Conservation (phyloP, 805 yeast species). For the Candida nonsorbophila region DNA sequence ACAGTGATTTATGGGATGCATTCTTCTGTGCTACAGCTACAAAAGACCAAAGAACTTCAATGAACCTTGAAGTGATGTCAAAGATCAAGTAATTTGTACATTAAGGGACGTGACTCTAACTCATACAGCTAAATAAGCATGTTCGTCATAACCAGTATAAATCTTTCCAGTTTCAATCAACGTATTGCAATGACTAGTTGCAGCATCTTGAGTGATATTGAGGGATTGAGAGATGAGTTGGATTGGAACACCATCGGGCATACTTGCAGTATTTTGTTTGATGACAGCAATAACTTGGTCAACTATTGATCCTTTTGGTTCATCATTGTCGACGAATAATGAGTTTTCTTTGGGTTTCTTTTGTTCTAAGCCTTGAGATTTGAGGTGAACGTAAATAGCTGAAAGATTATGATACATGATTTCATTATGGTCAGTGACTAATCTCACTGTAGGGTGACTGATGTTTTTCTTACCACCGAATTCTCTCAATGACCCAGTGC, state of each 20-base stretch:
- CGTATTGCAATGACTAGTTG: constrained; percentile 43
- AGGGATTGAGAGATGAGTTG: constrained; percentile 55
- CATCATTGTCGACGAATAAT: constrained; percentile 25
- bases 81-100: constrained; percentile 2
- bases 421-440: constrained; percentile 59
- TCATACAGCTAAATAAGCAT: constrained; percentile 50
- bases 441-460: constrained; percentile 57
- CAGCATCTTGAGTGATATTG: constrained; percentile 44
- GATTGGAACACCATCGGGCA: constrained; percentile 76
- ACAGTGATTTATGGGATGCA: constrained; percentile 58
- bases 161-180: constrained; percentile 65
- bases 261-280: constrained; percentile 45
- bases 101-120: too few species aligned
- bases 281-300: constrained; percentile 47
- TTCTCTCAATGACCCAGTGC: constrained; percentile 44
- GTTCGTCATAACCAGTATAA: constrained; percentile 67
- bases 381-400: constrained; percentile 54
- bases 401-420: constrained; percentile 62
- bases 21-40: constrained; percentile 37
- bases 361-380: constrained; percentile 44
- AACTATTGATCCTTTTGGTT: constrained; percentile 20
- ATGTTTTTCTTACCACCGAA: constrained; percentile 60
- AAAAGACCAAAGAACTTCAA: constrained; percentile 8
- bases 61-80: constrained; percentile 9
- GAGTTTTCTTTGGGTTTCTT: constrained; percentile 13